Base-by-base conservation (phyloP, 2,329 filamentous ascomycete genomes). In the Aspergillus thermomutatus region DNA sequence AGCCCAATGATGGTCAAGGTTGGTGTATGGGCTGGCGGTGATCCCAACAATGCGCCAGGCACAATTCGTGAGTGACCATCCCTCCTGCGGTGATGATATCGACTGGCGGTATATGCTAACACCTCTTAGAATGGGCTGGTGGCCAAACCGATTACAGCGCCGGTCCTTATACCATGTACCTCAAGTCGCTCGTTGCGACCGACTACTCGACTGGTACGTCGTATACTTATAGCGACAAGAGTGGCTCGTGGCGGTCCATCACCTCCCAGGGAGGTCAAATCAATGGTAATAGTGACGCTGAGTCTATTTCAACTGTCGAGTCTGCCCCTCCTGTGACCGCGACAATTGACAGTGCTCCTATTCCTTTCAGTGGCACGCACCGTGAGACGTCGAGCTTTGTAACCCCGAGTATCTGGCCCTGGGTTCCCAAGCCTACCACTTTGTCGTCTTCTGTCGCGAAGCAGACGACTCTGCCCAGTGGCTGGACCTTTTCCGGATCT, bases 1-100 rank as follows among this genome's bases (percentile, higher is more conserved):
- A 92, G 92, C 0, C 94, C 94, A 3, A 96, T 96, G 91, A 89
- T 92, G 76, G 79, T 97, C 77, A 95, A 93, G 76, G 87, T 97
- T 66, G 94, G 94, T 59, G 80, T 89, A 55, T 99, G 94, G 94
- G 87, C 91, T 53, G 94, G 92, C 68, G 94, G 94, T 65, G 94
- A 97, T 73, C 76, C 91, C 0, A 81, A 80, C 27, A 97, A 97
- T 73, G 70, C 87, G 1, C 73, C 82, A 14, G 94, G 94, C 56
- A 97, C 93, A 17, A 91, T 97, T 66, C 66, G 78, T 81, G 69
- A 71, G 77, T 72, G 23, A 27, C 11, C 23, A 28, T 23, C 23
- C 49, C 58, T 17, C 37, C 26, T 23, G 56, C 28, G 11, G 41
- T 49, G 49, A 34, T 54, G 51, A 54, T 55, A 53, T 48, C 51